Conservation (phyloP, 2,329 filamentous ascomycete species). For the Monilinia laxa region DNA sequence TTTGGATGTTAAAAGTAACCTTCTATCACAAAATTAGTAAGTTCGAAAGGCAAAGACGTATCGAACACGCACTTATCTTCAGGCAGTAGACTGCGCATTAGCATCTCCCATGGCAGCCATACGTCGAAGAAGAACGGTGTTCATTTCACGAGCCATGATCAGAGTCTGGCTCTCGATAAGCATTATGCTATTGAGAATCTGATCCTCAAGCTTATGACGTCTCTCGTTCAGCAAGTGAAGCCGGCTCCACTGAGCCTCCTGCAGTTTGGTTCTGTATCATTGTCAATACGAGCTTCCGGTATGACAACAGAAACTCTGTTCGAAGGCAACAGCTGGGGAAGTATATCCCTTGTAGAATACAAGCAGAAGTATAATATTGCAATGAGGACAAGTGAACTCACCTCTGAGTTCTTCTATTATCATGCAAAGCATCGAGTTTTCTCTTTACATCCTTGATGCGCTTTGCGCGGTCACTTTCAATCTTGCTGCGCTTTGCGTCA, state of each 20-base stretch:
- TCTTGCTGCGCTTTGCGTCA: slow-evolving; percentile 35
- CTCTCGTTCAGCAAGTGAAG: slow-evolving; percentile 36
- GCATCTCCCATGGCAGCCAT: slow-evolving; percentile 31
- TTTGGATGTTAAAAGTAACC: background rate
- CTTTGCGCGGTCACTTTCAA: slow-evolving; percentile 34
- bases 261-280: slow-evolving; percentile 30
- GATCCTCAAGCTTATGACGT: slow-evolving; percentile 34
- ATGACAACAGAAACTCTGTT: background rate
- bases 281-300: background rate
- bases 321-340: no score
- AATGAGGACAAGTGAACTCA: slow-evolving; percentile 27
- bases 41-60: background rate
- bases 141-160: slow-evolving; percentile 35
- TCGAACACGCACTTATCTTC: background rate
- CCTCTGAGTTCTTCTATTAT: slow-evolving; percentile 33
- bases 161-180: slow-evolving; percentile 32
- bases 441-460: slow-evolving; percentile 32
- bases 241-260: slow-evolving; percentile 31
- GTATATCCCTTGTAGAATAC: background rate
- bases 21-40: background rate
- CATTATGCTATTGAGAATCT: slow-evolving; percentile 36
- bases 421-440: slow-evolving; percentile 33
- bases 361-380: background rate
- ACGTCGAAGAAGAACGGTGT: slow-evolving; percentile 33
- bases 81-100: background rate